A percentile compares a stretch with the other conserved stretches of the same genome.
Evolutionary conservation across 23 red algal species (phyloP).

Genomic region (Agarophyton chilense): DNA sequence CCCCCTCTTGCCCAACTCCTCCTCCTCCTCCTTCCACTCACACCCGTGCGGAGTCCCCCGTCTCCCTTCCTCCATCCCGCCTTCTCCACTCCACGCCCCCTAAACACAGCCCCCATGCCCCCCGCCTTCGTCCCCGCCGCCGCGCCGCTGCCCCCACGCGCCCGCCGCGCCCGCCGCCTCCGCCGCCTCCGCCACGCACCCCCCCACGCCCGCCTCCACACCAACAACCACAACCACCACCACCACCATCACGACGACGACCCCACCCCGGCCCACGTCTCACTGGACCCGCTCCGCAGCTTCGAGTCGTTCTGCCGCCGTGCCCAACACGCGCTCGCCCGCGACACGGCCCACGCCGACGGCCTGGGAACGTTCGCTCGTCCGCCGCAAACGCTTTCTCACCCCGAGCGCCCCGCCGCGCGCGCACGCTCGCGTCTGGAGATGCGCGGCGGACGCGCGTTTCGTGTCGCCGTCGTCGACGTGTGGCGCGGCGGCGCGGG

Average conservation of each 20-base stretch:
- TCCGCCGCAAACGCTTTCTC: not conserved
- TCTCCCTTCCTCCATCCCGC: not conserved
- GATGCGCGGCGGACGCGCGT: slow-evolving; percentile 55
- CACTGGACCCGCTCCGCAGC: slow-evolving; percentile 38
- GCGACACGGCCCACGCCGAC: slow-evolving; percentile 24
- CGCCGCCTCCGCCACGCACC: too few species aligned
- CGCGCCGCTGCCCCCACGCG: not conserved
- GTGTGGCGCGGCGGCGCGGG: slow-evolving; percentile 42
- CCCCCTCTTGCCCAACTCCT: not conserved
- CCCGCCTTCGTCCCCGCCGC: not conserved
- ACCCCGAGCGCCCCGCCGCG: not conserved
- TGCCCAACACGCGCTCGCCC: slow-evolving; percentile 24
- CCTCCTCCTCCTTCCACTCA: too few species aligned
- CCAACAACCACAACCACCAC: too few species aligned
- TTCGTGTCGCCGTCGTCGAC: slow-evolving; percentile 24
- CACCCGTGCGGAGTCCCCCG: not conserved
- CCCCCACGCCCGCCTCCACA: too few species aligned
- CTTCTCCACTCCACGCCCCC: not conserved
- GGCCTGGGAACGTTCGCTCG: slow-evolving; percentile 56
- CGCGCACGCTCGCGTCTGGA: not conserved
- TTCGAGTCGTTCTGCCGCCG: slow-evolving; percentile 64
- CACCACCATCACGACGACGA: not conserved
- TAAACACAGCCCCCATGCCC: not conserved
- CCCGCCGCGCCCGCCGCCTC: not conserved
- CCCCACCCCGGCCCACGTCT: slow-evolving; percentile 11